These are phyloP conservation scores for Pythium monospermum DNA, from an alignment of 352 stramenopile genomes.

Conservation along the genomic window DNA sequence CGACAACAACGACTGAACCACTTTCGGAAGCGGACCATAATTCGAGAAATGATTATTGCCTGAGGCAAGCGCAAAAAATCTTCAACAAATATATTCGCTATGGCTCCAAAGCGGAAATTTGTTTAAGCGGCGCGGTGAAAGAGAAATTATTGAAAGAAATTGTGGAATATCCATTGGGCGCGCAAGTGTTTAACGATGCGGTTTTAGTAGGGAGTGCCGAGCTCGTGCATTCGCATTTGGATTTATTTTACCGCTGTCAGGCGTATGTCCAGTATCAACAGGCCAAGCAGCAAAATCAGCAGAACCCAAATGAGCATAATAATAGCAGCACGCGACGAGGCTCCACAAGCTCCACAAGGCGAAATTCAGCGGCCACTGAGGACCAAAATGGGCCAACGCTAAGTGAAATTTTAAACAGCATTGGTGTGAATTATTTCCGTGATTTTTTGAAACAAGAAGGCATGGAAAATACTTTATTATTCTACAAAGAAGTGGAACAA, in stretches of 20 bases:
- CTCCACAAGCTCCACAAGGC: neutral
- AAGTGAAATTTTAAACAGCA: slow-evolving; percentile 40
- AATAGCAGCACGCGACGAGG: slow-evolving; percentile 17
- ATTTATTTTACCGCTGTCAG: slow-evolving; percentile 44
- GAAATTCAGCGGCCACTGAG: neutral
- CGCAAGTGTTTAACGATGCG: slow-evolving; percentile 55
- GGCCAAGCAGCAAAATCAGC: neutral
- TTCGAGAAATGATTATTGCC: slow-evolving; percentile 51
- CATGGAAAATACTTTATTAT: slow-evolving; percentile 50
- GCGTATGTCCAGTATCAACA: slow-evolving; percentile 43
- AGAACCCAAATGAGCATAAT: neutral
- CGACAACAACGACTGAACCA: too few species aligned
- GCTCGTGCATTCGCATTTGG: slow-evolving; percentile 55
- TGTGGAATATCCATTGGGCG: slow-evolving; percentile 35
- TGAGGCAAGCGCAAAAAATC: slow-evolving; percentile 64
- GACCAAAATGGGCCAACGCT: slow-evolving; percentile 4
- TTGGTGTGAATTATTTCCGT: slow-evolving; percentile 48
- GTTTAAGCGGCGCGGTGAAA: slow-evolving; percentile 36
- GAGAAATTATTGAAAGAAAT: slow-evolving; percentile 39
- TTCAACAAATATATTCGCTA: slow-evolving; percentile 77
- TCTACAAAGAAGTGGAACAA: slow-evolving; percentile 71
- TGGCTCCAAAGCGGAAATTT: slow-evolving; percentile 66
- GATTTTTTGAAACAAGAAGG: slow-evolving; percentile 49
- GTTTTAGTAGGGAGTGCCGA: slow-evolving; percentile 55
- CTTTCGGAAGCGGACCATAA: slow-evolving; percentile 10